Evolutionary conservation across 1,139 yeast genomes (phyloP).

Genomic region (Pichia sorboxylosa): DNA sequence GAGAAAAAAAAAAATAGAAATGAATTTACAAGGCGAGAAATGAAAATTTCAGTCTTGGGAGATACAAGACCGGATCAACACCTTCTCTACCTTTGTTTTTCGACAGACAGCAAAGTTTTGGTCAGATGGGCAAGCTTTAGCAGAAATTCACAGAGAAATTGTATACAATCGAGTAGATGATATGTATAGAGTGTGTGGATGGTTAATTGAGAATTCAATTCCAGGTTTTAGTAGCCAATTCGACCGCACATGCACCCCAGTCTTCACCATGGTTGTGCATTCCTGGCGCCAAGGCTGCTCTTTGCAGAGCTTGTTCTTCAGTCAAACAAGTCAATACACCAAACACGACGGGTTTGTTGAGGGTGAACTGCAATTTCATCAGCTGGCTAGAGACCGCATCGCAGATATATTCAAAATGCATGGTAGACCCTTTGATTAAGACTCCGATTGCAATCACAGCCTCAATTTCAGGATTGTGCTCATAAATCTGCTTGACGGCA

Average conservation of each 20-base stretch:
- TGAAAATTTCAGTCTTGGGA: too few species aligned
- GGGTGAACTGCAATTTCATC: conserved; percentile 67
- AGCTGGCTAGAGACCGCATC: conserved; percentile 80
- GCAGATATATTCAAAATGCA: conserved; percentile 96
- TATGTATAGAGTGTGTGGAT: too few species aligned
- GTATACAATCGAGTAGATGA: too few species aligned
- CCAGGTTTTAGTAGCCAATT: conserved; percentile 42
- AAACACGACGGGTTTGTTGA: conserved; percentile 73
- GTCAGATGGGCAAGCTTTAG: too few species aligned
- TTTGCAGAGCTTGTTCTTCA: conserved; percentile 83
- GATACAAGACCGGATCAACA: too few species aligned
- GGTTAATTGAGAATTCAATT: too few species aligned
- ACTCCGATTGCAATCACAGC: conserved; percentile 92
- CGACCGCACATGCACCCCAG: conserved; percentile 99
- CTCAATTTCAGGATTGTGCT: conserved; percentile 44
- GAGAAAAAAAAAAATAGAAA: too few species aligned
- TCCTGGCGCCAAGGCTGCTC: conserved; percentile 79
- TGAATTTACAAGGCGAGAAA: too few species aligned
- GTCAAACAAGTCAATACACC: conserved; percentile 90
- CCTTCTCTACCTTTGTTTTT: too few species aligned
- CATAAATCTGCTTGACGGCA: conserved; percentile 50
- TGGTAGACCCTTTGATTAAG: conserved; percentile 88
- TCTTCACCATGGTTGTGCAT: conserved; percentile 96
- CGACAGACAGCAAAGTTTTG: too few species aligned
- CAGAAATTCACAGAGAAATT: too few species aligned